Conservation (phyloP, 345 rosid genomes). For the Sonneratia caseolaris region DNA sequence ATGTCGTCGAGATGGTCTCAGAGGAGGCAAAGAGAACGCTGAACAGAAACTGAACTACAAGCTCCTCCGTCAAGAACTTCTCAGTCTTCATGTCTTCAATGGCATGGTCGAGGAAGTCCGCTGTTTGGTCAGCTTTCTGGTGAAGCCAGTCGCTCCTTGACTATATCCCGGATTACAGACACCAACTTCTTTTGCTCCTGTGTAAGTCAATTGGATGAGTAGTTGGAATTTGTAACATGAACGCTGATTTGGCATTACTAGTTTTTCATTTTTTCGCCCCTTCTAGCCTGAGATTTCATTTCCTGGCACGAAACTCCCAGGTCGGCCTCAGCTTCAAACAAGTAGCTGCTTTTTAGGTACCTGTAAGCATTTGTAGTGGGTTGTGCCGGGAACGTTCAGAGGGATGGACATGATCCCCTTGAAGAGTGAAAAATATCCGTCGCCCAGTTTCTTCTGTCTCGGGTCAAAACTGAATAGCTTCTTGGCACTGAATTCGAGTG, state of each 20-base stretch:
- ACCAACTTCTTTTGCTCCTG: constrained; percentile 10
- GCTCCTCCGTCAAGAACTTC: constrained; percentile 20
- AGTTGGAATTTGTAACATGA: not conserved
- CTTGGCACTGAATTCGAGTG: constrained; percentile 16
- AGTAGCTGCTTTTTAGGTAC: constrained; percentile 7
- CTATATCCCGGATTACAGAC: not conserved
- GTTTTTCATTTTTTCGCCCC: too few species aligned
- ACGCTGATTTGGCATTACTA: not conserved
- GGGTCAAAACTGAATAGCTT: constrained; percentile 15
- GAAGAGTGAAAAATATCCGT: constrained; percentile 4
- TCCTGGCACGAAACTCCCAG: too few species aligned
- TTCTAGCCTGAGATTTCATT: too few species aligned
- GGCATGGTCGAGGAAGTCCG: constrained; percentile 16
- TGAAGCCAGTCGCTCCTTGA: constrained; percentile 12
- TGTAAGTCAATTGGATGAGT: not conserved
- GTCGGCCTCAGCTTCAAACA: too few species aligned
- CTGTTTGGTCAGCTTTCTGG: not conserved
- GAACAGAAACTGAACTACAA: constrained; percentile 10
- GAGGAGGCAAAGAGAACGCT: constrained; percentile 11
- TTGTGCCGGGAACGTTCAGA: constrained; percentile 26
- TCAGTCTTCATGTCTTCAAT: constrained; percentile 17
- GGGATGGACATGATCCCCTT: constrained; percentile 23
- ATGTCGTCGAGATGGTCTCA: constrained; percentile 11
- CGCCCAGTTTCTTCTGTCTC: constrained; percentile 10
- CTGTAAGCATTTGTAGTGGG: constrained; percentile 26